phyloP scores from a whole-genome alignment of 257 asterid species.

The Primulina tabacum region DNA sequence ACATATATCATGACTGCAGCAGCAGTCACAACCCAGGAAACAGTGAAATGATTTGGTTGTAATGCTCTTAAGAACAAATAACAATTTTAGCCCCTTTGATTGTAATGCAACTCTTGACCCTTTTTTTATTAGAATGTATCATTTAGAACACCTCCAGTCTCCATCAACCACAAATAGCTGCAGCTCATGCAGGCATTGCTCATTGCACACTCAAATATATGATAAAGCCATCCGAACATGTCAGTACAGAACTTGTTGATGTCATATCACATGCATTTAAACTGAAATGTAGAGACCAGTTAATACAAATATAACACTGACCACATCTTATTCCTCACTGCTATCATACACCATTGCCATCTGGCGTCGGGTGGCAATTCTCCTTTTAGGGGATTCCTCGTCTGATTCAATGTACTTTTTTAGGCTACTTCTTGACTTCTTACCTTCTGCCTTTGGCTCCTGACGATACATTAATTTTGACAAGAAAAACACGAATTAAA shows the following conservation, averaged over 20 bases:
- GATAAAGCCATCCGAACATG: not conserved
- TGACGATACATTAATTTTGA: not conserved
- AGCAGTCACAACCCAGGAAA: not conserved
- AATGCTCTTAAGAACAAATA: not conserved
- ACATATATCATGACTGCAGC: not conserved
- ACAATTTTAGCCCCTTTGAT: not conserved
- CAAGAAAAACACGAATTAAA: not conserved
- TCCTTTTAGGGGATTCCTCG: not conserved
- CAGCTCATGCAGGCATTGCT: not conserved
- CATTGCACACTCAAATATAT: not conserved
- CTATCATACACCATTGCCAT: not conserved
- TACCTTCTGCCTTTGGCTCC: not conserved
- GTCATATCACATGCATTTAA: not conserved
- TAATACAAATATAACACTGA: not conserved
- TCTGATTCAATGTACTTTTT: not conserved
- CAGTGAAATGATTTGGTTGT: too few relatives aligned
- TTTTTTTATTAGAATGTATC: not conserved
- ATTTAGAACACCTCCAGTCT: not conserved
- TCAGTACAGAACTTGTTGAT: too few relatives aligned
- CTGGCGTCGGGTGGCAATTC: not conserved
- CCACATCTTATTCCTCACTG: not conserved
- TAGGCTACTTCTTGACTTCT: not conserved
- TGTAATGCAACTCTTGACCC: too few relatives aligned
- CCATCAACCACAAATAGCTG: not conserved
- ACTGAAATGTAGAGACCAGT: not conserved